These are phyloP conservation scores for Boletus rex-veris DNA, from an alignment of 768 basidiomycete species.

Conservation along the genomic window DNA sequence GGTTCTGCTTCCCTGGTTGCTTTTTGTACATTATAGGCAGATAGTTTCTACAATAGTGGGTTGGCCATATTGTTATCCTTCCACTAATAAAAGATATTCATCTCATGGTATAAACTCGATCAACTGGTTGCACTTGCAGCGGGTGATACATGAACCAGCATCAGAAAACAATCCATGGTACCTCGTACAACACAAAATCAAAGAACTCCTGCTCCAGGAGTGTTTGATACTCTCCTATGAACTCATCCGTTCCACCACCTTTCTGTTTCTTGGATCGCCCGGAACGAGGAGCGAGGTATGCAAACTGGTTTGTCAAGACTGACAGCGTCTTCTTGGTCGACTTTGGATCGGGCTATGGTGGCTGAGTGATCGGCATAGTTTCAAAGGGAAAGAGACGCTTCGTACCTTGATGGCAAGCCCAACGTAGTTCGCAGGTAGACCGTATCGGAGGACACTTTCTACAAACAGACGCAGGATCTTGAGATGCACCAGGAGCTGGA, in stretches of 20 bases:
- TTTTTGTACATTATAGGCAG: slow-evolving; percentile 41
- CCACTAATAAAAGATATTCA: slow-evolving; percentile 51
- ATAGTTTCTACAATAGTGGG: slow-evolving; percentile 50
- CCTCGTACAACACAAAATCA: slow-evolving; percentile 92
- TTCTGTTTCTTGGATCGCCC: slow-evolving; percentile 40
- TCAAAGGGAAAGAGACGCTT: background rate
- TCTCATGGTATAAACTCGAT: slow-evolving; percentile 12
- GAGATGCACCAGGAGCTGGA: slow-evolving; percentile 89
- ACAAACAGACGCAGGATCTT: slow-evolving; percentile 90
- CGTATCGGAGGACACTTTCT: slow-evolving; percentile 94
- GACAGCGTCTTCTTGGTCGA: slow-evolving; percentile 74
- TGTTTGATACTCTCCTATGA: slow-evolving; percentile 86
- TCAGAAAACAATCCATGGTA: slow-evolving; percentile 83
- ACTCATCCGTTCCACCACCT: slow-evolving; percentile 53
- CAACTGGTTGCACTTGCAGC: background rate
- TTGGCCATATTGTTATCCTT: slow-evolving; percentile 60
- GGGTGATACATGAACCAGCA: background rate
- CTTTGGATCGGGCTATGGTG: slow-evolving; percentile 78
- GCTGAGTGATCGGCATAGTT: background rate
- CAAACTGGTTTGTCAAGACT: slow-evolving; percentile 70
- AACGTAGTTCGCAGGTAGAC: slow-evolving; percentile 86
- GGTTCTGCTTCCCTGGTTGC: slow-evolving; percentile 21
- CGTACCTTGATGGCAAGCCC: slow-evolving; percentile 78
- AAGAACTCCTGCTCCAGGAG: slow-evolving; percentile 95
- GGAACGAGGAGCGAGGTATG: slow-evolving; percentile 74